Evolutionary conservation across 1,139 yeast species (phyloP).

Genomic region (Hansenula lynferdii): DNA sequence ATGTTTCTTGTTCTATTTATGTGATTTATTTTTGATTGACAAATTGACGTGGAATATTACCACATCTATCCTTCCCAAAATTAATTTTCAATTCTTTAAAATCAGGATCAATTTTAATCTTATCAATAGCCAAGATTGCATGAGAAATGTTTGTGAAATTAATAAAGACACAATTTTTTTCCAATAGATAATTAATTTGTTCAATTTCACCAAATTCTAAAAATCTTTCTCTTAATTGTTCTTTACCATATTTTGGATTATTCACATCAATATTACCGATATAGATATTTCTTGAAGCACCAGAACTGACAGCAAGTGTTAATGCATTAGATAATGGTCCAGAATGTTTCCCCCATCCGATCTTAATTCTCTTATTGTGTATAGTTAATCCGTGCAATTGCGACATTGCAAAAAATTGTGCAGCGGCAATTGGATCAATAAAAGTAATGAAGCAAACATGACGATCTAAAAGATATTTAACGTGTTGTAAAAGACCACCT

Average conservation of each 20-base stretch:
- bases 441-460: constrained; percentile 94
- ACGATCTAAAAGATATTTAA: constrained; percentile 72
- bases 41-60: constrained; percentile 46
- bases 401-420: constrained; percentile 87
- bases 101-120: constrained; percentile 45
- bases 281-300: constrained; percentile 89
- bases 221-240: constrained; percentile 67
- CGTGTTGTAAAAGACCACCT: constrained; percentile 82
- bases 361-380: constrained; percentile 75
- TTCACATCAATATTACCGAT: constrained; percentile 61
- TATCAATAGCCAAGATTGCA: constrained; percentile 81
- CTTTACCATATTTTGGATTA: constrained; percentile 33
- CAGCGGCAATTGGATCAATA: constrained; percentile 88
- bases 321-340: constrained; percentile 84
- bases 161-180: constrained; percentile 87
- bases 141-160: constrained; percentile 84
- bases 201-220: constrained; percentile 87
- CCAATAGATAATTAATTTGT: constrained; percentile 81
- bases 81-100: constrained; percentile 59
- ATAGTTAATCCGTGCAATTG: constrained; percentile 78
- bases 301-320: constrained; percentile 83
- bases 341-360: constrained; percentile 96
- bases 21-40: constrained; percentile 6
- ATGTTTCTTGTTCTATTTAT: neutral
- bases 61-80: constrained; percentile 95